phyloP scores from a whole-genome alignment of 2,329 filamentous ascomycete genomes.

The Pseudogymnoascus sp. region DNA sequence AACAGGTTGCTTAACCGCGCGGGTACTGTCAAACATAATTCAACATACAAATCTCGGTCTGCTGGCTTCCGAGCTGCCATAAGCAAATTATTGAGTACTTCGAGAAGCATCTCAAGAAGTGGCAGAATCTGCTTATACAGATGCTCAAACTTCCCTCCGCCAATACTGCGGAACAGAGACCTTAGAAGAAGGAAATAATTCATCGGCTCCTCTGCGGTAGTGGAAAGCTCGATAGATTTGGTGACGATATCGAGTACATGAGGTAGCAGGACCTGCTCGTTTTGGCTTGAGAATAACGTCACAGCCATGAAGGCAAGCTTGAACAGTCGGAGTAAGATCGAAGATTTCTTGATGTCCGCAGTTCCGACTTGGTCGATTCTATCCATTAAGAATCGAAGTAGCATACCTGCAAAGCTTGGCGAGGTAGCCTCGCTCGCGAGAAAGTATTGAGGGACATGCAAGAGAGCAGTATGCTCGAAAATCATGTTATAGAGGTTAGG shows the following conservation, averaged over 20 bases:
- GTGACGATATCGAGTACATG: conserved; percentile 97
- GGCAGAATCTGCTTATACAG: conserved; percentile 97
- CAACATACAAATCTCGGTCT: conserved; percentile 93
- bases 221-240: conserved; percentile 92
- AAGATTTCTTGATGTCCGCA: conserved; percentile 83
- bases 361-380: conserved; percentile 92
- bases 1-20: conserved; percentile 89
- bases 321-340: conserved; percentile 87
- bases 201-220: conserved; percentile 93
- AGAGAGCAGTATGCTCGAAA: conserved; percentile 87
- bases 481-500: conserved; percentile 96
- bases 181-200: conserved; percentile 95
- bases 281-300: conserved; percentile 87
- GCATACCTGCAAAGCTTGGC: conserved; percentile 95
- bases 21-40: conserved; percentile 92
- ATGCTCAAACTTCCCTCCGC: conserved; percentile 93
- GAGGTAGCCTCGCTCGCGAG: conserved; percentile 98
- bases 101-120: conserved; percentile 91
- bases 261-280: conserved; percentile 89
- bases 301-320: conserved; percentile 99
- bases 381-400: conserved; percentile 94
- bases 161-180: conserved; percentile 92
- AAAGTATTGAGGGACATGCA: conserved; percentile 97
- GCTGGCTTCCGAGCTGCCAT: conserved; percentile 82
- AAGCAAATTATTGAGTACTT: conserved; percentile 92